Evolutionary conservation across 805 yeast genomes (phyloP), one percentile per base, ranked within the genome.

Genomic region (Ogataea pilisensis): DNA sequence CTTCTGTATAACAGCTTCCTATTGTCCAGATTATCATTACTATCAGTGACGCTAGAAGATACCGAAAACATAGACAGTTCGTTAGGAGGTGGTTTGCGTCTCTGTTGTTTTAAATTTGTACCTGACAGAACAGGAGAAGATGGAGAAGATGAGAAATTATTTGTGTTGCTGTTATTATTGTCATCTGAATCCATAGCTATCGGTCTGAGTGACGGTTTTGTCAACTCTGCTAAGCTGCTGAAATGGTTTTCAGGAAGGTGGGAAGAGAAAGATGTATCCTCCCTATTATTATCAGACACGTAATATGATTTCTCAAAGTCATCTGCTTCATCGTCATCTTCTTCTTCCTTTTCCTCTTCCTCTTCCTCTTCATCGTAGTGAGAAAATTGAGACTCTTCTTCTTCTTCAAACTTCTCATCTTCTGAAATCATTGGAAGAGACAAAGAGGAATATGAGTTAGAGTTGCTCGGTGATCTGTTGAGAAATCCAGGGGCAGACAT

Each of bases 381-480:
- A 25, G 22, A 31, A 14, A 36, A 41, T 4, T 30, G 13, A n/a
- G 16, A 27, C 7, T 13, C 13, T n/a, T 8, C 26, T 24, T 8
- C 30, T 8, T 8, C 20, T 11, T 39, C 43, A 17, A 34, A 30
- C 8, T 14, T 17, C 31, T 50, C 55, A 34, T 50, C 55, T 34
- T 50, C 55, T 2, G 55, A 50, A 3, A 48, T 50, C 45, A 46
- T 46, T 3, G 55, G 55, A 13, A 50, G 34, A 2, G 50, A 45
- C 12, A 48, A 43, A 5, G 55, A 50, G 1, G 55, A 50, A 25
- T 31, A 37, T 12, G 55, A 50, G 25, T 43, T 44, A 24, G 50
- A 46, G 16, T 37, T 36, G 30, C 42, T 43, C 14, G 39, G 19
- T 3, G 45, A 37, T 8, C 41, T 37, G 8, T 29, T 32, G 11